Base-by-base conservation (phyloP, 257 asterid species). In the Salvia miltiorrhiza region DNA sequence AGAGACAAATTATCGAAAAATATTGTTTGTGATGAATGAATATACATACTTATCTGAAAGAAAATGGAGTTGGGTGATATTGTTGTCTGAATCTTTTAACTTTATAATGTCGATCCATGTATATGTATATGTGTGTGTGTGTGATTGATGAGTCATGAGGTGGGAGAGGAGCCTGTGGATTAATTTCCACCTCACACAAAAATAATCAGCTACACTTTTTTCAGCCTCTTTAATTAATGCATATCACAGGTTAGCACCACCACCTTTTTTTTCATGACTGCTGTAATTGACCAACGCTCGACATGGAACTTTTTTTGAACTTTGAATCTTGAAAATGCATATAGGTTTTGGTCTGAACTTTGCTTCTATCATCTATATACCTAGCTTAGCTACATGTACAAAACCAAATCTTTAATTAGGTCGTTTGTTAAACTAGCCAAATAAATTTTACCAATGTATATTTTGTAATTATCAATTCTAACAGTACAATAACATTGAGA, bases 231-330 rank as follows among this genome's bases (percentile, higher is more conserved):
- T 72, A 83, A 90, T 90, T 94, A 76, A 94, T 91, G 87, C 76
- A 68, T 60, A 50, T 94, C 99, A 94, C 99, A 94, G 87, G 93
- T 80, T 87, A 80, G 67, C 86, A 82, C 89, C 91, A 79, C 80
- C 92, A 79, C 89, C 90, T 78, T 76, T 72, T 78, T 90, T 90
- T 87, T 65, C 99, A 89, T 80, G 93, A 90, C 88, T 80, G 40
- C 70, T 80, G 76, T 79, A 82, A 84, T 90, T 82, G 80, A 84
- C 72, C 50, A 74, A 85, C 84, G 79, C 93, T 84, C 82, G 71
- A 50, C 56, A 63, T 78, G 64, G 45, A n/a, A 37, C 33, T 63
- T 70, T 80, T 75, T 78, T 63, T 55, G 61, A 86, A 77, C 78
- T 82, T 87, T 84, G 90, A 84, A 87, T 75, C 74, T 84, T 79